Base-by-base conservation (phyloP, 305 asterid species). In the Fraxinus latifolia region DNA sequence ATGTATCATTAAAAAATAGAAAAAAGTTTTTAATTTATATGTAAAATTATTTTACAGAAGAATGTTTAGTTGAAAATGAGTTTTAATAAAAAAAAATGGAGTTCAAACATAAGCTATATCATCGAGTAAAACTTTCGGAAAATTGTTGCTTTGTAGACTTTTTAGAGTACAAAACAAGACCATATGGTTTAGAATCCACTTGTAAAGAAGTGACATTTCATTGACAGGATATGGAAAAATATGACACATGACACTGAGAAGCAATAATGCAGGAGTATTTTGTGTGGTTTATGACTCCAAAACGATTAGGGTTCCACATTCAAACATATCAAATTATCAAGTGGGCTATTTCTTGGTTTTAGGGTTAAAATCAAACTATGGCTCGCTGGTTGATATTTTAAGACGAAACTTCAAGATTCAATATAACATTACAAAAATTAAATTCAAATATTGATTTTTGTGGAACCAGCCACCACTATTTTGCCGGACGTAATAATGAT, bases 141-240 rank as follows among this genome's bases (percentile, higher is more conserved):
- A 80, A 53, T 42, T 11, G 39, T 74, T 44, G 29, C 74, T 74
- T 1, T 72, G 74, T 25, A 36, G 37, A 76, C 39, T 6, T 39
- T 76, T 36, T 42, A 65, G 44, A 19, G 79, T 58, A 53, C n/a
- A 25, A 83, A 68, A 5, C 58, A 53, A 36, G 60, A 44, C 19
- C 73, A 47, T 74, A 67, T 80, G 12, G 76, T 76, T 80, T 53
- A 15, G 19, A 7, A 70, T 80, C 87, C 76, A 84, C 82, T 80
- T 53, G 86, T 21, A 4, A 39, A 21, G 50, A 42, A 74, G 31
- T 14, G 62, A 79, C 76, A 33, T 19, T 75, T 65, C 32, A 42
- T 79, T 79, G 81, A 39, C 60, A 60, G 70, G 70, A 19, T 60
- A 6, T 58, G 70, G 9, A 58, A 6, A 6, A 60, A 17, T 7